These are phyloP conservation scores for Aspergillus quadrilineatus DNA, from an alignment of 2,329 filamentous ascomycete species.

Conservation along the genomic window DNA sequence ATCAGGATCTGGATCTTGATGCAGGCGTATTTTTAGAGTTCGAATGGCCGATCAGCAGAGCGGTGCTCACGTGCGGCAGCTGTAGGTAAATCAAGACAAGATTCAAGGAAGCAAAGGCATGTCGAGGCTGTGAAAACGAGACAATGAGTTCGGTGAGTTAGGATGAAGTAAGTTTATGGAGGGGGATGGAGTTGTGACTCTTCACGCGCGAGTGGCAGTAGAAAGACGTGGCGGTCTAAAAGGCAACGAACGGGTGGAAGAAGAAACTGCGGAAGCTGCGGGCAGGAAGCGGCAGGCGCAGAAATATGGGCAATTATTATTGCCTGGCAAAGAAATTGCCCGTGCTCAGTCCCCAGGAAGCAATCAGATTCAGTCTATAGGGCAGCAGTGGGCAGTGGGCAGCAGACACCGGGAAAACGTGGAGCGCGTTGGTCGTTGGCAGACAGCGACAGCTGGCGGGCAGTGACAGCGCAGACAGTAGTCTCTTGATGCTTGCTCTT, in stretches of 20 bases:
- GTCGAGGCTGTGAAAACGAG: background rate
- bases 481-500: background rate
- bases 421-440: conserved; percentile 23
- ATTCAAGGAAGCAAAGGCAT: conserved; percentile 17
- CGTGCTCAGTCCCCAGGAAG: conserved; percentile 3
- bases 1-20: background rate
- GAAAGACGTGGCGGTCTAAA: conserved; percentile 22
- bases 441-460: conserved; percentile 20
- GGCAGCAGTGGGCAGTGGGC: conserved; percentile 5
- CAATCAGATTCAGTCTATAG: conserved; percentile 1
- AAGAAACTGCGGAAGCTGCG: conserved; percentile 9
- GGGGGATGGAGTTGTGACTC: conserved; percentile 8
- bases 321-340: conserved; percentile 7
- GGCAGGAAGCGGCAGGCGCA: conserved; percentile 17
- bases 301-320: conserved; percentile 2
- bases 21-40: conserved; percentile 8
- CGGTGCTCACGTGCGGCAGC: conserved; percentile 22
- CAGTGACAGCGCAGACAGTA: background rate
- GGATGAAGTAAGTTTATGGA: background rate
- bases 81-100: conserved; percentile 8
- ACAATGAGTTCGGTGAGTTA: background rate
- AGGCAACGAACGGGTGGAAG: conserved; percentile 1
- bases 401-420: conserved; percentile 22
- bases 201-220: background rate
- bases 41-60: conserved; percentile 13